These are phyloP conservation scores for Ceratocystis lukuohia DNA, from an alignment of 2,329 filamentous ascomycete species.

Conservation along the genomic window DNA sequence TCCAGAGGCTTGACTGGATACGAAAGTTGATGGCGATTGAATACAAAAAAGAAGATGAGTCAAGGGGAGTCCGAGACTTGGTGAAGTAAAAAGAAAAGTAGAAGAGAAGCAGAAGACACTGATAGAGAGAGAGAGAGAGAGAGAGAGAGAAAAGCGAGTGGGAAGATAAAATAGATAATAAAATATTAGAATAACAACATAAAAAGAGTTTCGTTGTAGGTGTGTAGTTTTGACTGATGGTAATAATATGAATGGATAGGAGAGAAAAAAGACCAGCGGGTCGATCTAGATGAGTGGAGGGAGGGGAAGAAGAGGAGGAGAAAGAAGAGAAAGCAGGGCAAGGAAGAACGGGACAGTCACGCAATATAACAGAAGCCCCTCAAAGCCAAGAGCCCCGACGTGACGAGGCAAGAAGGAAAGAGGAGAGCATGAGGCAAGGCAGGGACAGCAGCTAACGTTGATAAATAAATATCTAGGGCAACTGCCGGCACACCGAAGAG, in stretches of 20 bases:
- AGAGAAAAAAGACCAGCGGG: background rate
- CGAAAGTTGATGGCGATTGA: background rate
- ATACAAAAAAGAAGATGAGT: background rate
- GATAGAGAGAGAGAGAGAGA: no score
- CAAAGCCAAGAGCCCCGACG: background rate
- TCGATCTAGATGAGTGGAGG: background rate
- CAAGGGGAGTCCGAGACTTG: background rate
- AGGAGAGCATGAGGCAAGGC: background rate
- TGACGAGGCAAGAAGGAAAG: background rate
- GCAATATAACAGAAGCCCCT: background rate
- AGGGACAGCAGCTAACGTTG: background rate
- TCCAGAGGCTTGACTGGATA: background rate
- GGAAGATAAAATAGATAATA: background rate
- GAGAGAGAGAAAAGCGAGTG: background rate
- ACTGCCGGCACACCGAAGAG: background rate
- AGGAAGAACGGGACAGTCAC: background rate
- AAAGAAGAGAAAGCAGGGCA: background rate
- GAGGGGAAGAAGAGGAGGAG: background rate
- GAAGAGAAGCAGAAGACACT: background rate
- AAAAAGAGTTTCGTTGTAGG: conserved; percentile 3
- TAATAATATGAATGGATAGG: conserved; percentile 5
- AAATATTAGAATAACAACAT: conserved; percentile 1
- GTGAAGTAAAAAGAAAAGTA: background rate
- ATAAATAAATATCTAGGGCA: background rate
- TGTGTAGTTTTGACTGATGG: background rate